Evolutionary conservation across 2,329 filamentous ascomycete species (phyloP).

Genomic region (Chrysoporthe cubensis): DNA sequence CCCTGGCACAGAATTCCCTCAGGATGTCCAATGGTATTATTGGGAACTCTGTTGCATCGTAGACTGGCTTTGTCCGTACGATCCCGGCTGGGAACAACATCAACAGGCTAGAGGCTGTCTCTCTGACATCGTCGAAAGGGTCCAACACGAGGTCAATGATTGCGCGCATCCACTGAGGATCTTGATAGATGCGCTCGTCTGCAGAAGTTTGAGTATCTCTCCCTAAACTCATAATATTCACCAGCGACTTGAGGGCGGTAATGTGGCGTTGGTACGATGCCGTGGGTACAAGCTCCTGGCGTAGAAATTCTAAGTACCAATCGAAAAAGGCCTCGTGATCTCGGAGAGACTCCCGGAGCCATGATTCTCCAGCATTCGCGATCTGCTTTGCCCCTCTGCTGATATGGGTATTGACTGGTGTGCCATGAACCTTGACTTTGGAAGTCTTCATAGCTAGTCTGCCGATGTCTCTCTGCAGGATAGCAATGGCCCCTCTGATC

Average conservation of each 20-base stretch:
- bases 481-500: conserved; percentile 67
- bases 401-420: conserved; percentile 20
- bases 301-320: conserved; percentile 76
- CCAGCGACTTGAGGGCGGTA: conserved; percentile 73
- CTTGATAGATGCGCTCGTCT: conserved; percentile 39
- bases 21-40: conserved; percentile 42
- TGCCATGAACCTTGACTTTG: not conserved
- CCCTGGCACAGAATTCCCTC: conserved; percentile 52
- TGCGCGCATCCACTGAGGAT: conserved; percentile 59
- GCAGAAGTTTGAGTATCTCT: conserved; percentile 49
- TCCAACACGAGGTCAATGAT: conserved; percentile 83
- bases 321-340: conserved; percentile 68
- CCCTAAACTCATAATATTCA: conserved; percentile 69
- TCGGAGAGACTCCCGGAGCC: conserved; percentile 44
- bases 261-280: conserved; percentile 91
- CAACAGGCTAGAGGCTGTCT: conserved; percentile 56
- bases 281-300: conserved; percentile 74
- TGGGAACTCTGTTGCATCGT: conserved; percentile 18
- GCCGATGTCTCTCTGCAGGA: conserved; percentile 52
- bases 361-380: conserved; percentile 21
- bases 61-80: conserved; percentile 34
- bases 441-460: conserved; percentile 34
- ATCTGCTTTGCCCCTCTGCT: conserved; percentile 22
- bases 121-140: conserved; percentile 90
- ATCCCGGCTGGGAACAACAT: conserved; percentile 50